Evolutionary conservation across 306 rosid species (phyloP).

Genomic region (Rosa multiflora): DNA sequence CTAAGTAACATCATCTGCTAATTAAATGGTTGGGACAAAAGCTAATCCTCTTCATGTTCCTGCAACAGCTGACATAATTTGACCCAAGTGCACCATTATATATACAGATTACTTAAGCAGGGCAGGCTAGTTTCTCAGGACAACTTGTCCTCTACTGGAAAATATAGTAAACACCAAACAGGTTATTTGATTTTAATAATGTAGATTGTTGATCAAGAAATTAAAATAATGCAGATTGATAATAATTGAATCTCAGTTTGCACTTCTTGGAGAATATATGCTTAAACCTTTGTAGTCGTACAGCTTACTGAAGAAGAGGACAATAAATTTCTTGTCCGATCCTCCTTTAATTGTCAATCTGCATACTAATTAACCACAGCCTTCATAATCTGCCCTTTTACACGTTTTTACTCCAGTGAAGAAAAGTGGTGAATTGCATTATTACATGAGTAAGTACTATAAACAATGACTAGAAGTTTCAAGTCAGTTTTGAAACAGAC

Average conservation of each 20-base stretch:
- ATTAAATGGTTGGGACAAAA: slow-evolving; percentile 29
- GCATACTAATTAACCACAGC: not conserved
- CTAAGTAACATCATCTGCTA: slow-evolving; percentile 31
- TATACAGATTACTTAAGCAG: slow-evolving; percentile 9
- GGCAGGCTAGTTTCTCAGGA: not conserved
- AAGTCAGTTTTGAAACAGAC: not conserved
- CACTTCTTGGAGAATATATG: not conserved
- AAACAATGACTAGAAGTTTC: not conserved
- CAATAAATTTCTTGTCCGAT: not conserved
- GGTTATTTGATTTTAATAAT: slow-evolving; percentile 1
- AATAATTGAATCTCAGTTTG: slow-evolving; percentile 14
- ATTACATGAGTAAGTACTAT: not conserved
- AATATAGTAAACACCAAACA: not conserved
- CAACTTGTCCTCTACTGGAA: slow-evolving; percentile 4
- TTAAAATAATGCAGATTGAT: not conserved
- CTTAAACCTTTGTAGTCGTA: not conserved
- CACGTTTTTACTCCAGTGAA: not conserved
- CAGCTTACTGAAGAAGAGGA: not conserved
- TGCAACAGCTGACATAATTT: slow-evolving; percentile 24
- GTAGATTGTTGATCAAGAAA: not conserved
- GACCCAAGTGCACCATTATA: slow-evolving; percentile 22
- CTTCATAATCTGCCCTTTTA: not conserved
- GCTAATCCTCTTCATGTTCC: slow-evolving; percentile 29
- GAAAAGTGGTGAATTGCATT: not conserved
- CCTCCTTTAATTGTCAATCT: not conserved